Percentiles rank a stretch among this genome's conserved stretches.
Evolutionary conservation across 495 filamentous ascomycete genomes (phyloP).

Genomic region (Chaetomium tenue): DNA sequence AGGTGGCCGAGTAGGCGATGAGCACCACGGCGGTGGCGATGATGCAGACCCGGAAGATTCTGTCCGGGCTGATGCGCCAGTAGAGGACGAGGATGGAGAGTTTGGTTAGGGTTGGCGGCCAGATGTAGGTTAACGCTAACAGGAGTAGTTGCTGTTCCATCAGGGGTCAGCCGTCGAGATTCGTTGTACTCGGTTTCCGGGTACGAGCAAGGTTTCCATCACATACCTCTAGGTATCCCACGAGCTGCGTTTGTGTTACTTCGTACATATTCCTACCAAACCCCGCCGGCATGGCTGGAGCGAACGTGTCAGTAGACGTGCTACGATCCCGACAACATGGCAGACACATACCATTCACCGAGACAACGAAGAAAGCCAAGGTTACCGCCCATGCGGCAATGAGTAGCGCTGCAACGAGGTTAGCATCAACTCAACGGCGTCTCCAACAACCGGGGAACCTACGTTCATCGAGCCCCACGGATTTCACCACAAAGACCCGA

Average conservation of each 20-base stretch:
- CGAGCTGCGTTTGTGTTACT: neutral
- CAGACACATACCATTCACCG: neutral
- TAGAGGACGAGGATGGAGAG: slow-evolving; percentile 5
- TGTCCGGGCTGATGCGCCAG: slow-evolving; percentile 9
- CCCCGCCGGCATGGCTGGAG: slow-evolving; percentile 5
- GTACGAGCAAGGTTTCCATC: neutral
- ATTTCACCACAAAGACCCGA: slow-evolving; percentile 1
- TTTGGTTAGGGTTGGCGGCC: slow-evolving; percentile 9
- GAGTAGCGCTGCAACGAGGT: neutral
- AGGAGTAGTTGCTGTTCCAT: neutral
- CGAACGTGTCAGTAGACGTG: neutral
- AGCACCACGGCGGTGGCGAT: neutral
- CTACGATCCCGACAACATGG: no score
- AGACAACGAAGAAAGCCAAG: slow-evolving; percentile 5
- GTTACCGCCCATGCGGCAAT: slow-evolving; percentile 3
- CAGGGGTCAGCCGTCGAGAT: neutral
- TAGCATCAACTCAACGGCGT: neutral
- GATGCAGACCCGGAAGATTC: neutral
- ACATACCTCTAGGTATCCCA: slow-evolving; percentile 6
- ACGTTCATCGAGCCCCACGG: slow-evolving; percentile 7
- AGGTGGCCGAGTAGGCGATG: neutral
- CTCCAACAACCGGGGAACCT: neutral
- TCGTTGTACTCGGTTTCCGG: neutral
- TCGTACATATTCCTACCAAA: slow-evolving; percentile 9
- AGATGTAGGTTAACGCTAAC: slow-evolving; percentile 8